phyloP scores from a whole-genome alignment of 148 eudicot genomes.

The Rhododendron simsii region DNA sequence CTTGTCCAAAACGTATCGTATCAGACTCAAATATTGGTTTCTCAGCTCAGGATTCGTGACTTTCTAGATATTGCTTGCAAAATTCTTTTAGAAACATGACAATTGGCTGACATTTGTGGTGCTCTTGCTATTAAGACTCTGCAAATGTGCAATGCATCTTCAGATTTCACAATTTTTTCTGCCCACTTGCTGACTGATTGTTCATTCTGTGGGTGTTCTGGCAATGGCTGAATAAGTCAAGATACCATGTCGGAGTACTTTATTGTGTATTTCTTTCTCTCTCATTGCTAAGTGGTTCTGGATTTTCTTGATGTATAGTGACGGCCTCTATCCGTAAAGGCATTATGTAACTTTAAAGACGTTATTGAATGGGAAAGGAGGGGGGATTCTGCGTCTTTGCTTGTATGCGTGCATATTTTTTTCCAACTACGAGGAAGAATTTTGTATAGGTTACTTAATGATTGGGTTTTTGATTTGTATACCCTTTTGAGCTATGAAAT shows the following conservation, averaged over 20 bases:
- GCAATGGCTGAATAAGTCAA: not conserved
- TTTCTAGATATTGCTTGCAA: not conserved
- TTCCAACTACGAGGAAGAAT: not conserved
- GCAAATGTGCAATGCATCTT: not conserved
- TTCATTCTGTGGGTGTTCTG: not conserved
- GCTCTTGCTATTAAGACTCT: not conserved
- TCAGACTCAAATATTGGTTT: not conserved
- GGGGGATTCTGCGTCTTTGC: not conserved
- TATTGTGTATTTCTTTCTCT: not conserved
- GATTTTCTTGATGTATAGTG: not conserved
- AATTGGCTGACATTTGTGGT: not conserved
- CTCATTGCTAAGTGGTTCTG: not conserved
- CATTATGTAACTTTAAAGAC: not conserved
- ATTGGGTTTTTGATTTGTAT: not conserved
- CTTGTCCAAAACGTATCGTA: not conserved
- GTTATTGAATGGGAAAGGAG: not conserved
- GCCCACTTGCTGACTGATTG: not conserved
- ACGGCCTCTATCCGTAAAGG: not conserved
- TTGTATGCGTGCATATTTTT: not conserved
- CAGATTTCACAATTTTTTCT: not conserved
- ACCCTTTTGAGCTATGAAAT: not conserved
- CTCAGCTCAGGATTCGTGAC: not conserved
- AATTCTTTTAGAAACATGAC: not conserved
- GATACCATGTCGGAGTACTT: not conserved
- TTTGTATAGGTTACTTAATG: not conserved